Evolutionary conservation across 2,329 filamentous ascomycete genomes (phyloP).

Genomic region (Thielaviopsis euricoi): DNA sequence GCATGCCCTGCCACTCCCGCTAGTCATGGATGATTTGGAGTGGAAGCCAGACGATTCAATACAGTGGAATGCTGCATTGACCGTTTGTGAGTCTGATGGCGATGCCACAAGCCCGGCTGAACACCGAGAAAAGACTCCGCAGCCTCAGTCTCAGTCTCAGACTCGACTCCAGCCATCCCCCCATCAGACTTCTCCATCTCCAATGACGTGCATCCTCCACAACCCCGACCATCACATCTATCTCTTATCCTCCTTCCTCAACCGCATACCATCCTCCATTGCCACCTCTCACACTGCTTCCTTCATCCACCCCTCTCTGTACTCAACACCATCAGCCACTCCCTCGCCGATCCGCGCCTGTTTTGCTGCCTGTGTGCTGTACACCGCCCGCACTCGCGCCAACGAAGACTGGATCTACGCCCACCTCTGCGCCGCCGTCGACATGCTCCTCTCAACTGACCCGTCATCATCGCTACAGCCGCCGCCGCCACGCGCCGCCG

Average conservation of each 20-base stretch:
- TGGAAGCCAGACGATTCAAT: not conserved
- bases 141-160: not conserved
- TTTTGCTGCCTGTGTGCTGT: not conserved
- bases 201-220: not conserved
- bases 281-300: not conserved
- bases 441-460: not conserved
- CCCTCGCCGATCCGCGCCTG: not conserved
- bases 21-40: not conserved
- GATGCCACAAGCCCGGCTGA: not conserved
- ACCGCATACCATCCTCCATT: not conserved
- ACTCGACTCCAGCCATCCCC: no score
- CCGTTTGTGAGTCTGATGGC: not conserved
- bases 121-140: not conserved
- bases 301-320: slow-evolving; percentile 3
- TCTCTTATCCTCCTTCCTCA: not conserved
- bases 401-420: not conserved
- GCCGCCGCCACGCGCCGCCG: not conserved
- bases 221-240: not conserved
- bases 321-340: not conserved
- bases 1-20: not conserved
- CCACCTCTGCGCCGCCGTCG: not conserved
- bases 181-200: not conserved
- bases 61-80: not conserved
- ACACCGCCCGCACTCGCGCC: not conserved
- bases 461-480: not conserved